A percentile compares a stretch with the other conserved stretches of the same genome.
Conservation (phyloP, 1,284 basidiomycete species). For the Ceratobasidium sp. region DNA sequence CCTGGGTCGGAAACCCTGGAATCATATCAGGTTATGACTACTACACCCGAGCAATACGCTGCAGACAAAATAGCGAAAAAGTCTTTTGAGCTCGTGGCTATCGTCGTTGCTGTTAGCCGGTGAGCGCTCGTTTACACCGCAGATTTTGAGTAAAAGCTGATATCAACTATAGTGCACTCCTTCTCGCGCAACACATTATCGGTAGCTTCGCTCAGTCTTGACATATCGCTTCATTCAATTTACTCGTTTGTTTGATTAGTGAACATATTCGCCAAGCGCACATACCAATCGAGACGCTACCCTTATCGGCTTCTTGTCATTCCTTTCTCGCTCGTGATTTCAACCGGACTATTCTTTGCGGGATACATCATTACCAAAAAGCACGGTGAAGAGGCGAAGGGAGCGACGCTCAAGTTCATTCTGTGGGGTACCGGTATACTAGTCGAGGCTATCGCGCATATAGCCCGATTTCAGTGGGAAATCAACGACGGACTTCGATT, state of each 20-base stretch:
- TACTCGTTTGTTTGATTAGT: background rate
- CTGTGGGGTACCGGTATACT: conserved; percentile 4
- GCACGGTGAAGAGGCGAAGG: background rate
- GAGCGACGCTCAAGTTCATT: conserved; percentile 21
- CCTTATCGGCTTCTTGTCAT: conserved; percentile 2
- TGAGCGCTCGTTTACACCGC: background rate
- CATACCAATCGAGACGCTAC: background rate
- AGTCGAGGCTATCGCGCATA: conserved; percentile 33
- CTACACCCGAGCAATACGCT: background rate
- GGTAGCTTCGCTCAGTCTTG: background rate
- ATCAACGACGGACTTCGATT: conserved; percentile 22
- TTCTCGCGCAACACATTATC: background rate
- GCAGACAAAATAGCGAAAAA: background rate
- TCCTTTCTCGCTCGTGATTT: background rate
- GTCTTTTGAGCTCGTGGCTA: background rate
- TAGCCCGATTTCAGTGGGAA: conserved; percentile 21
- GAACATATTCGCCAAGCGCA: background rate
- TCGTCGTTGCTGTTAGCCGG: conserved; percentile 19
- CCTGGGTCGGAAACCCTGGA: conserved; percentile 1
- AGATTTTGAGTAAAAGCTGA: too few species aligned
- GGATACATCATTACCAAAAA: background rate
- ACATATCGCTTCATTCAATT: background rate
- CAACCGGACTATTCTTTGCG: conserved; percentile 10
- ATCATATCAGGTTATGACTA: background rate
- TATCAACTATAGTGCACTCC: background rate